A percentile compares a stretch with the other conserved stretches of the same genome.
phyloP scores from a whole-genome alignment of 495 filamentous ascomycete species.

The Aspergillus leporis region DNA sequence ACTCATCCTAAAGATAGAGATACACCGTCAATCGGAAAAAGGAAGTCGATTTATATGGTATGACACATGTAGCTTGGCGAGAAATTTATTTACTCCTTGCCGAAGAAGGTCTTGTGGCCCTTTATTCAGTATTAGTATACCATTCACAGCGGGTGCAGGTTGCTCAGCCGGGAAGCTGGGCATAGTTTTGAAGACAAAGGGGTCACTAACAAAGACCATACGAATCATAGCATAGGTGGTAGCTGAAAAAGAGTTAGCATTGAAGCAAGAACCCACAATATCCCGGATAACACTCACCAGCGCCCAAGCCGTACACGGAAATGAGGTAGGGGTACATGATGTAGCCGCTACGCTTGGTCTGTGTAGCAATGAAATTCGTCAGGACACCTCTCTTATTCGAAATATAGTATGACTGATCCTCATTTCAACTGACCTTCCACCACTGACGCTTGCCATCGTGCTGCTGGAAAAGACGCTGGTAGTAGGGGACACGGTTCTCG shows the following conservation, averaged over 20 bases:
- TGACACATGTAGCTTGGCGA: constrained; percentile 15
- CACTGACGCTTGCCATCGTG: constrained; percentile 81
- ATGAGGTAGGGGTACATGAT: constrained; percentile 75
- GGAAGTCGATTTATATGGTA: constrained; percentile 17
- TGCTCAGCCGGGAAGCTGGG: neutral
- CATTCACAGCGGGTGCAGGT: constrained; percentile 2
- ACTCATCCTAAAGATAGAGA: constrained; percentile 38
- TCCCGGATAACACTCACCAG: constrained; percentile 49
- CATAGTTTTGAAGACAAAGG: neutral
- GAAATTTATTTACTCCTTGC: constrained; percentile 55
- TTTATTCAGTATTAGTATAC: constrained; percentile 36
- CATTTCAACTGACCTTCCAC: constrained; percentile 70
- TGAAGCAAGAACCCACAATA: constrained; percentile 12
- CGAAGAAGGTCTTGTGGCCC: constrained; percentile 90
- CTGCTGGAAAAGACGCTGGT: constrained; percentile 80
- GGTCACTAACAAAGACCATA: constrained; percentile 53
- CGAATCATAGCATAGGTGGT: constrained; percentile 60
- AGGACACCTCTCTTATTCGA: neutral
- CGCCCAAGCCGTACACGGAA: constrained; percentile 61
- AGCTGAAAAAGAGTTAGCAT: constrained; percentile 32
- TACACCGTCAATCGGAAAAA: constrained; percentile 39
- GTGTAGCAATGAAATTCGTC: constrained; percentile 4
- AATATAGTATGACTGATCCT: neutral
- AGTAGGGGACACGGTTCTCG: constrained; percentile 80
- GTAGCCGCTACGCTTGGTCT: constrained; percentile 64